Base-by-base conservation (phyloP, 495 filamentous ascomycete species). In the Neurospora sp. region DNA sequence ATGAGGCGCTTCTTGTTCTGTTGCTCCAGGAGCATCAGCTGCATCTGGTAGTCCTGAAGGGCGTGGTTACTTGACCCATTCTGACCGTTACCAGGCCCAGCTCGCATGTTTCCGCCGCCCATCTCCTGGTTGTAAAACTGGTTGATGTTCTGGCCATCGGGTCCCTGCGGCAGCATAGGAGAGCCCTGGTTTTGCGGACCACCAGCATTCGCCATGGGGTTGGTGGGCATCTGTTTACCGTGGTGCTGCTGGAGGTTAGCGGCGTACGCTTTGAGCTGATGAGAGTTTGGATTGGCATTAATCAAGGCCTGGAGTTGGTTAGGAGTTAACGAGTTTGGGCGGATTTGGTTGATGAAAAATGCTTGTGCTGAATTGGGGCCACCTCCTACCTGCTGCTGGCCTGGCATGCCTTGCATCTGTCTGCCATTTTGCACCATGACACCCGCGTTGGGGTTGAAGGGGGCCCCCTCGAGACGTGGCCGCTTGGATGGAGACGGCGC, bases 11-110 rank as follows among this genome's bases (percentile, higher is more conserved):
- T 96, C 88, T 98, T 99, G 78, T 98, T 99, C 81, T 99, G 96
- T 83, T 99, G 96, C 82, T 99, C 96, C 48, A 99, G 90, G 72
- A 99, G 82, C 96, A 98, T 98, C 79, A 99, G 85, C 79, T 99
- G 96, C 96, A 98, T 97, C 84, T 99, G 96, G 82, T 99, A 98
- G 81, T 98, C 96, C 80, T 98, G 95, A 72, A 99, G 86, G 44
- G 96, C 96, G 81, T 97, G 94, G 78, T 96, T 97, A 79, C 93
- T 93, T 70, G 89, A 87, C 71, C 84, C 85, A 48, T 86, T 83
- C 76, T 82, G 83, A 79, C 86, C 84, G 74, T 87, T 88, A 69
- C 78, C 87, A 78, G 83, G 86, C 76, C 80, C 87, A 77, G 86
- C 84, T 81, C 87, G 81, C 83, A 93, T 88, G 69, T 87, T 88